Percentiles rank a stretch among this genome's conserved stretches.
These are phyloP conservation scores for Candida suzukii DNA, from an alignment of 805 yeast species.

Conservation along the genomic window DNA sequence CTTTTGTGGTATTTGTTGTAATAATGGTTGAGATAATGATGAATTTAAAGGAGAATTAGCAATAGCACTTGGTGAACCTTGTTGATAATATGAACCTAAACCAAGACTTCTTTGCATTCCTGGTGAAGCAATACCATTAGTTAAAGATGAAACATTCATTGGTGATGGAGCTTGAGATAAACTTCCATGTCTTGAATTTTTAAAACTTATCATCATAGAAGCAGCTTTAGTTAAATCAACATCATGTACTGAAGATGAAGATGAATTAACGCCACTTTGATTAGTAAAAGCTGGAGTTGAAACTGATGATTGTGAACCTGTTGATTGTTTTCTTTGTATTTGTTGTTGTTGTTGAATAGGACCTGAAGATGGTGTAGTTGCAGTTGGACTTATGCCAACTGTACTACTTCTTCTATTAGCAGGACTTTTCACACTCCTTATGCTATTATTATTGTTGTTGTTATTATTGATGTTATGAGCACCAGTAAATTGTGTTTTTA, in stretches of 20 bases:
- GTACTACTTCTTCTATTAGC: conserved; percentile 4
- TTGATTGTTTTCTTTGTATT: conserved; percentile 2
- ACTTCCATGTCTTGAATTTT: conserved; percentile 19
- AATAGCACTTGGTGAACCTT: neutral
- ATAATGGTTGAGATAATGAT: neutral
- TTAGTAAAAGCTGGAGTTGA: conserved; percentile 11
- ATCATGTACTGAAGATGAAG: conserved; percentile 6
- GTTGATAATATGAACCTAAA: neutral
- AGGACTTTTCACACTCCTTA: neutral
- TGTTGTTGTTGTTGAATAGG: no score
- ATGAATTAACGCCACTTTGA: conserved; percentile 2
- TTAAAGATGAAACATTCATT: conserved; percentile 1
- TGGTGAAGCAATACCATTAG: neutral
- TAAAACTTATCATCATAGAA: conserved; percentile 21
- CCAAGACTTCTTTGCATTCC: neutral
- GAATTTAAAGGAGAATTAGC: neutral
- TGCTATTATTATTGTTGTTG: neutral
- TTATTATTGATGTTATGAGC: neutral
- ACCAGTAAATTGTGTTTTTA: conserved; percentile 11
- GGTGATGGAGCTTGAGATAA: conserved; percentile 12
- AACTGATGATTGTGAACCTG: conserved; percentile 1
- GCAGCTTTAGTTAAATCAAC: conserved; percentile 20
- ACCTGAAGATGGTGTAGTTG: conserved; percentile 6
- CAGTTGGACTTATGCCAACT: conserved; percentile 11
- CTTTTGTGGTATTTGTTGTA: neutral